Base-by-base conservation (phyloP, 2,329 filamentous ascomycete genomes). In the Ceratocystis diversiconidia region DNA sequence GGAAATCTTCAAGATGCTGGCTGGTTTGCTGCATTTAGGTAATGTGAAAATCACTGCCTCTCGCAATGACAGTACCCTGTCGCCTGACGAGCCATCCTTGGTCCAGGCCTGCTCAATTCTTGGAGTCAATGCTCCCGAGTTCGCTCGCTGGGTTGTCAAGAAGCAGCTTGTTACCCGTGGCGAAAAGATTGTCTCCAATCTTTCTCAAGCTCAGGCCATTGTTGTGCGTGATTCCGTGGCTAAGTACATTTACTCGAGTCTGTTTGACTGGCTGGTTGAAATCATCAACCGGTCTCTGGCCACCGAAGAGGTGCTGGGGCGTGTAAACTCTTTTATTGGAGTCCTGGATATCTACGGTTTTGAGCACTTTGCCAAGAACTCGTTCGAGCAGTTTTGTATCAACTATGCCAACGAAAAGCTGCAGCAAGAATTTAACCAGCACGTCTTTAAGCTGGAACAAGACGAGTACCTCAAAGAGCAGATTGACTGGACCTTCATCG, bases 321-420 rank as follows among this genome's bases (percentile, higher is more conserved):
- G 89, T 50, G 90, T 95, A 66, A 83, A 80, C 65, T 92, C 90
- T 1, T 99, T 99, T 76, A 99, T 99, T 72, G 94, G 94, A 75
- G 94, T 99, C 61, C 83, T 99, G 69, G 94, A 99, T 89, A 99
- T 99, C 71, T 97, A 97, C 76, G 92, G 92, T 69, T 99, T 99
- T 73, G 94, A 99, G 76, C 94, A 97, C 77, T 99, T 99, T 73
- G 92, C 94, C 69, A 97, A 96, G 80, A 99, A 99, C 79, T 99
- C 94, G 0, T 99, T 99, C 72, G 94, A 99, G 75, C 94, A 99
- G 75, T 99, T 99, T 77, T 99, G 94, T 78, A 99, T 99, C 83
- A 99, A 99, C 77, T 99, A 99, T 73, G 94, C 94, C 76, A 99
- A 99, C 76, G 94, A 99, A 77, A 99, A 99, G 77, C 80, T 99